Percentiles rank a stretch among this genome's conserved stretches.
Conservation (phyloP, 345 rosid species). For the Dipteronia sinensis region DNA sequence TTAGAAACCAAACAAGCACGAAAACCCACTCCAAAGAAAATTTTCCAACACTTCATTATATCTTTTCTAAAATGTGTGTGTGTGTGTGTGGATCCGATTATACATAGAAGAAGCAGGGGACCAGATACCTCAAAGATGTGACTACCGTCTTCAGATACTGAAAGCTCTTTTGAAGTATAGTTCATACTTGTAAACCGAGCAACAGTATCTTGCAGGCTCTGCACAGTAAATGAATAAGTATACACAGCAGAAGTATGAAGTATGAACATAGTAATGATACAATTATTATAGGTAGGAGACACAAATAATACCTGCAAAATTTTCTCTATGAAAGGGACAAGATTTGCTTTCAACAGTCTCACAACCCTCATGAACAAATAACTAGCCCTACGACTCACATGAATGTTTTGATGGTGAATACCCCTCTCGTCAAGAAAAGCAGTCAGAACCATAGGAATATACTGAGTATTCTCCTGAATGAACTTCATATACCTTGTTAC, state of each 20-base stretch:
- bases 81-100: background rate
- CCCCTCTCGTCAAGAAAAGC: constrained; percentile 98
- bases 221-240: constrained; percentile 1
- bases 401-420: constrained; percentile 76
- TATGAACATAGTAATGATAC: background rate
- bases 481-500: constrained; percentile 84
- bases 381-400: constrained; percentile 86
- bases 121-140: constrained; percentile 86
- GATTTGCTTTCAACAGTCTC: constrained; percentile 79
- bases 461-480: constrained; percentile 68
- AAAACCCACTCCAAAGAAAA: background rate
- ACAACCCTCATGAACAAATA: constrained; percentile 93
- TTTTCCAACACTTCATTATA: no score
- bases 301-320: constrained; percentile 69
- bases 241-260: no score
- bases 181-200: constrained; percentile 59
- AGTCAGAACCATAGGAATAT: constrained; percentile 67
- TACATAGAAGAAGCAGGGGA: constrained; percentile 13
- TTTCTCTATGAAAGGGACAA: constrained; percentile 81
- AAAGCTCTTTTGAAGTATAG: constrained; percentile 44
- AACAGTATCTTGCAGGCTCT: constrained; percentile 88
- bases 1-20: constrained; percentile 11
- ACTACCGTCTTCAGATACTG: constrained; percentile 82
- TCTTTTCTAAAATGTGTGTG: background rate
- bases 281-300: constrained; percentile 1